A percentile compares a stretch with the other conserved stretches of the same genome.
Conservation (phyloP, 2,329 filamentous ascomycete genomes). For the Cladophialophora exuberans region DNA sequence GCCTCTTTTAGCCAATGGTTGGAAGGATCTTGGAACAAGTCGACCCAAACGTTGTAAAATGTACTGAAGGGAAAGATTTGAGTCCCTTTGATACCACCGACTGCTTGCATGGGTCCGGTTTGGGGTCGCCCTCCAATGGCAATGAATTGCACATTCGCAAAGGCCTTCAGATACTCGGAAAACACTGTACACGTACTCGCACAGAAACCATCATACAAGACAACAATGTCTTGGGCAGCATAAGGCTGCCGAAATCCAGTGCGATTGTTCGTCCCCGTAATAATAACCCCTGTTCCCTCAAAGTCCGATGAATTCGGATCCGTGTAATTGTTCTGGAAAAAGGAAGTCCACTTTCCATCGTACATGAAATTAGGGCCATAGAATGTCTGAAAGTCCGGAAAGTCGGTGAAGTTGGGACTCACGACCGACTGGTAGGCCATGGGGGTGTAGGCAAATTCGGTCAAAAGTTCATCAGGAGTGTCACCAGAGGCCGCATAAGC, state of each 20-base stretch:
- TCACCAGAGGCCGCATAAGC: conserved; percentile 27
- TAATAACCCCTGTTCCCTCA: conserved; percentile 35
- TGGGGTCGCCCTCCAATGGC: conserved; percentile 63
- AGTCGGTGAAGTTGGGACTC: conserved; percentile 39
- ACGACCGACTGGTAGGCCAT: conserved; percentile 38
- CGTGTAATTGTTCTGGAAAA: conserved; percentile 57
- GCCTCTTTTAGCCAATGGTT: conserved; percentile 13
- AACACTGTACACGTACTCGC: conserved; percentile 63
- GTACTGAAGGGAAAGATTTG: conserved; percentile 18
- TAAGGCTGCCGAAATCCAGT: conserved; percentile 56
- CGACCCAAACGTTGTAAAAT: conserved; percentile 14
- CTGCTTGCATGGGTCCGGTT: conserved; percentile 60
- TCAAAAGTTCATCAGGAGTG: conserved; percentile 38
- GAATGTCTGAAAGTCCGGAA: conserved; percentile 48
- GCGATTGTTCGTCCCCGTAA: conserved; percentile 56
- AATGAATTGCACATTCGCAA: conserved; percentile 60
- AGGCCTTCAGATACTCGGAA: conserved; percentile 56
- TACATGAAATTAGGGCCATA: conserved; percentile 45
- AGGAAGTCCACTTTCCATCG: conserved; percentile 60
- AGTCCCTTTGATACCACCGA: conserved; percentile 67
- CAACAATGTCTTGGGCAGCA: conserved; percentile 57
- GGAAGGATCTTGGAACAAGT: conserved; percentile 17
- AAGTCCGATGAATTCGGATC: conserved; percentile 44
- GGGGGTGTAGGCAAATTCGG: conserved; percentile 36
- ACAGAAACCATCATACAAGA: conserved; percentile 56